Percentiles rank a stretch among this genome's conserved stretches.
Conservation (phyloP, 768 basidiomycete species). For the Kwoniella pini region DNA sequence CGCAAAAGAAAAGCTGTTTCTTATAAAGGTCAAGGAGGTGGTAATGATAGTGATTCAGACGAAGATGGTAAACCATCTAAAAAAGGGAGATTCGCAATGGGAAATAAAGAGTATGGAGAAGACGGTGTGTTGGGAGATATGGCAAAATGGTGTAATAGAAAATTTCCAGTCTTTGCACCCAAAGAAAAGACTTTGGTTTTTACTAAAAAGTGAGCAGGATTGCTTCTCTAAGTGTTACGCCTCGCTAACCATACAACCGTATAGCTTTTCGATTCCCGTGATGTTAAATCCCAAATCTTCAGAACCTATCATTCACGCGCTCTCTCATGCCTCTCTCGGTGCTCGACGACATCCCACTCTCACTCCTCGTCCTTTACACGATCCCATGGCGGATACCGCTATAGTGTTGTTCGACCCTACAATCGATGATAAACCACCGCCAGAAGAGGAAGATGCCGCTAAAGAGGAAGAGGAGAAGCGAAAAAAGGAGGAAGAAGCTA, state of each 20-base stretch:
- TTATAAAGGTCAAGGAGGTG: constrained; percentile 63
- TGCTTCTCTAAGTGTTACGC: neutral
- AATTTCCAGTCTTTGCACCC: constrained; percentile 61
- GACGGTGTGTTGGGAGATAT: constrained; percentile 66
- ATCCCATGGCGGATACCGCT: constrained; percentile 96
- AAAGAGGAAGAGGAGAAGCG: constrained; percentile 18
- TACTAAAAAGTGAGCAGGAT: constrained; percentile 47
- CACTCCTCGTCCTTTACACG: constrained; percentile 82
- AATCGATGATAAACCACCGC: constrained; percentile 65
- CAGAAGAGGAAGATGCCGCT: constrained; percentile 25
- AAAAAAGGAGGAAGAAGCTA: constrained; percentile 32
- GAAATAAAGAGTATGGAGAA: constrained; percentile 64
- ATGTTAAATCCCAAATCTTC: constrained; percentile 43
- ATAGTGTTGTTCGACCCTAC: constrained; percentile 98
- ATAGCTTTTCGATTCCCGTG: constrained; percentile 79
- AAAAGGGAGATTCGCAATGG: constrained; percentile 64
- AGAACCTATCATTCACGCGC: constrained; percentile 56
- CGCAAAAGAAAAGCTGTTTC: constrained; percentile 86
- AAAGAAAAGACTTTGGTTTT: constrained; percentile 52
- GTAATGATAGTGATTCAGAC: constrained; percentile 60
- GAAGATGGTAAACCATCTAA: constrained; percentile 60
- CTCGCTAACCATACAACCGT: constrained; percentile 49
- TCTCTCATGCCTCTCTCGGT: constrained; percentile 76
- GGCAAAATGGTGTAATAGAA: constrained; percentile 54
- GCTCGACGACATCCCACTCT: constrained; percentile 56